phyloP scores from a whole-genome alignment of 768 basidiomycete species.

The Tylopilus rubrobrunneus region DNA sequence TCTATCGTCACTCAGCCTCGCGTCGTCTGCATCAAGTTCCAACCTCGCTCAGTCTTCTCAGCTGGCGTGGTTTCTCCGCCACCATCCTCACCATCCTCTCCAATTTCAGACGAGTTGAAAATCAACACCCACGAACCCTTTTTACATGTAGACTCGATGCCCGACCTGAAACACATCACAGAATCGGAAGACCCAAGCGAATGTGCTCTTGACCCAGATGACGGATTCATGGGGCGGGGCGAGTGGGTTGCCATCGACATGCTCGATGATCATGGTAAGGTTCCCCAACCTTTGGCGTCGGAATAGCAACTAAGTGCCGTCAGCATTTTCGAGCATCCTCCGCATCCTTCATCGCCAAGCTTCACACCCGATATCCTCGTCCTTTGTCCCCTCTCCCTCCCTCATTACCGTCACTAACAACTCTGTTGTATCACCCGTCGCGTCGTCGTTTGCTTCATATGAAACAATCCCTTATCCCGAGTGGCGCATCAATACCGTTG shows the following conservation, averaged over 20 bases:
- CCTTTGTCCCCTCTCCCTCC: slow-evolving; percentile 41
- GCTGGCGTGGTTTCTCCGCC: slow-evolving; percentile 13
- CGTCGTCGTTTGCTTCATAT: slow-evolving; percentile 25
- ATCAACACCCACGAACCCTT: slow-evolving; percentile 3
- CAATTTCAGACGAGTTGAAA: slow-evolving; percentile 14
- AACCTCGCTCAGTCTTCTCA: background rate
- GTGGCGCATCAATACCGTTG: slow-evolving; percentile 53
- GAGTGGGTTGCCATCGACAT: slow-evolving; percentile 55
- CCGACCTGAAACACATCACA: slow-evolving; percentile 1
- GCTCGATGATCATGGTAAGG: slow-evolving; percentile 42
- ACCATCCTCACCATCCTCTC: slow-evolving; percentile 24
- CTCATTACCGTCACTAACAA: slow-evolving; percentile 55
- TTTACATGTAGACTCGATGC: background rate
- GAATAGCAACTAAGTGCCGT: background rate
- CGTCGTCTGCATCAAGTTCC: slow-evolving; percentile 43
- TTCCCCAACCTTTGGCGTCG: background rate
- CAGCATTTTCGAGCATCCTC: slow-evolving; percentile 48
- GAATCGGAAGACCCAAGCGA: slow-evolving; percentile 1
- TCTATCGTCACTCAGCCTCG: slow-evolving; percentile 21
- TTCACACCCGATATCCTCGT: slow-evolving; percentile 33
- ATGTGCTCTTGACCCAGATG: background rate
- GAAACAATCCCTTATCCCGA: slow-evolving; percentile 57
- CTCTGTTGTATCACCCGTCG: slow-evolving; percentile 1
- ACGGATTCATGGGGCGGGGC: slow-evolving; percentile 17
- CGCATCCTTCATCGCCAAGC: slow-evolving; percentile 50